These are phyloP conservation scores for Diospyros kaki DNA, from an alignment of 148 eudicot species.

Conservation along the genomic window DNA sequence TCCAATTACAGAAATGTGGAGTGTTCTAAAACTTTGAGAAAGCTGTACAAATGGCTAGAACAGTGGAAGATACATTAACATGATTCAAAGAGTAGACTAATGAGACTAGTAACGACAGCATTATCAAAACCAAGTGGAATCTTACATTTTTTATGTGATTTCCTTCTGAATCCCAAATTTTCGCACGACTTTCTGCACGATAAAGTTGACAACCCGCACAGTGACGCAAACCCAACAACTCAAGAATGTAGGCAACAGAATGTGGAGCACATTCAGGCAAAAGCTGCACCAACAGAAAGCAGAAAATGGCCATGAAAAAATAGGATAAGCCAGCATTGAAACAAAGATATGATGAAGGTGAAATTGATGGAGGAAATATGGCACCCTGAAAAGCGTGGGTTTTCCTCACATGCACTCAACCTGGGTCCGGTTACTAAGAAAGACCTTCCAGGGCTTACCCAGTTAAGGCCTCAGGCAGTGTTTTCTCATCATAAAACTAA, in stretches of 20 bases:
- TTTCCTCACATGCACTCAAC: no score
- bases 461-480: no score
- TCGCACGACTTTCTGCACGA: constrained; percentile 86
- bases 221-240: constrained; percentile 66
- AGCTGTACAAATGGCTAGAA: neutral
- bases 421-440: no score
- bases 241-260: constrained; percentile 74
- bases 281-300: constrained; percentile 52
- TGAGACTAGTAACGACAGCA: no score
- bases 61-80: neutral
- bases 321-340: constrained; percentile 1
- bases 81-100: neutral
- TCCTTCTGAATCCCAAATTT: constrained; percentile 70
- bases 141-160: constrained; percentile 80
- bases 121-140: neutral
- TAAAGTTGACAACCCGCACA: constrained; percentile 91
- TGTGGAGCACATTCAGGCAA: constrained; percentile 85
- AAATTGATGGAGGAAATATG: no score
- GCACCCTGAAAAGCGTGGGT: no score
- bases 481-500: no score
- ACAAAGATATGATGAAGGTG: neutral
- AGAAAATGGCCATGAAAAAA: neutral
- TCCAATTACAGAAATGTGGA: neutral
- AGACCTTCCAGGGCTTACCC: no score
- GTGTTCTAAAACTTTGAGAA: neutral